A percentile compares a stretch with the other conserved stretches of the same genome.
Evolutionary conservation across 2,329 filamentous ascomycete species (phyloP).

Genomic region (Achaetomium macrosporum): DNA sequence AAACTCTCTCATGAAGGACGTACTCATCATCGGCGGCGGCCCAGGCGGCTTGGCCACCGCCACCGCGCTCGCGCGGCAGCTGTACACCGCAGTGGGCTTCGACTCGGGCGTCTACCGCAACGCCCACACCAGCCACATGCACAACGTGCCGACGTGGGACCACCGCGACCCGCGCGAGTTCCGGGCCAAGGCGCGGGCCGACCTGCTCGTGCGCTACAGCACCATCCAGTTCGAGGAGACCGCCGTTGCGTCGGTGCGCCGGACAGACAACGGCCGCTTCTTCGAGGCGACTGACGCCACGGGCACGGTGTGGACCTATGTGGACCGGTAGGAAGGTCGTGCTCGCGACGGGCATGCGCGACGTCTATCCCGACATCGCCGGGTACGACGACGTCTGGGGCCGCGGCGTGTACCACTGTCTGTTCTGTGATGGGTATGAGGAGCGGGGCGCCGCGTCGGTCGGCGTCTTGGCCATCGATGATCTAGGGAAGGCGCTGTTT

Average conservation of each 20-base stretch:
- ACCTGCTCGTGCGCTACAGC: not conserved
- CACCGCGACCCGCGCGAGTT: not conserved
- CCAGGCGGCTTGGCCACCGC: not conserved
- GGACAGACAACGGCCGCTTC: not conserved
- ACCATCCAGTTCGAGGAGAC: not conserved
- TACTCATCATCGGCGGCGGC: not conserved
- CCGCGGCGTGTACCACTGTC: not conserved
- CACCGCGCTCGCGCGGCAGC: not conserved
- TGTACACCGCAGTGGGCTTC: not conserved
- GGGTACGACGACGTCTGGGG: not conserved
- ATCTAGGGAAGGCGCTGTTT: no score
- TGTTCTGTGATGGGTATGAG: not conserved
- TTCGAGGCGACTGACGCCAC: not conserved
- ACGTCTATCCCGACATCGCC: not conserved
- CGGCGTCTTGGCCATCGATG: not conserved
- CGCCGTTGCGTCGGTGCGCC: not conserved
- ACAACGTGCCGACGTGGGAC: not conserved
- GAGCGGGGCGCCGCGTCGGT: not conserved
- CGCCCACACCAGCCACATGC: not conserved
- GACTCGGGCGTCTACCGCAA: not conserved
- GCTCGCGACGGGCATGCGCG: not conserved
- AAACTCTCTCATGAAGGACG: not conserved
- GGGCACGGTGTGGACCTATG: not conserved
- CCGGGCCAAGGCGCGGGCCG: no score
- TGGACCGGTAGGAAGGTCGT: not conserved